These are phyloP conservation scores for Fusarium sp. DNA, from an alignment of 2,329 filamentous ascomycete species.

Conservation along the genomic window DNA sequence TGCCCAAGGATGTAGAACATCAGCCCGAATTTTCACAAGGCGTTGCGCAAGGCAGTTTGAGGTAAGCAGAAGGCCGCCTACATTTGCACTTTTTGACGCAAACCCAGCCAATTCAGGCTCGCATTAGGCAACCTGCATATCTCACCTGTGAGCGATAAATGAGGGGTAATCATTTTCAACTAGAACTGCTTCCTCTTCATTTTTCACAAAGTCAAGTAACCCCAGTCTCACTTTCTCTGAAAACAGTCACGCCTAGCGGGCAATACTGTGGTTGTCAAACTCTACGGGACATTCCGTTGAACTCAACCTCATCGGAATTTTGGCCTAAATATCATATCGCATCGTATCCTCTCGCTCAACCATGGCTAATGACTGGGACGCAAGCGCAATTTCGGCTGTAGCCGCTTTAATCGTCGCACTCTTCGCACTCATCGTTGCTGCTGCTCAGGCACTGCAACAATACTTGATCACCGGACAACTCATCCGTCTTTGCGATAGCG, in stretches of 20 bases:
- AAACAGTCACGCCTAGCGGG: not conserved
- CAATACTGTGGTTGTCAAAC: too few species aligned
- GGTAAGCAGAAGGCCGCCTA: not conserved
- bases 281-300: accelerated
- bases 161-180: not conserved
- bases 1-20: not conserved
- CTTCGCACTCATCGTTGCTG: not conserved
- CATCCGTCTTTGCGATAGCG: not conserved
- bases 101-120: not conserved
- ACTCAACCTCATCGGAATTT: accelerated
- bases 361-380: not conserved
- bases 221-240: not conserved
- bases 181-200: accelerated
- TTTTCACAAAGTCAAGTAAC: not conserved
- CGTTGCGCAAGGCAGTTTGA: not conserved
- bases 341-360: too few species aligned
- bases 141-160: not conserved
- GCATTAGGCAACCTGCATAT: not conserved
- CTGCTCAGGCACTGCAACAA: not conserved
- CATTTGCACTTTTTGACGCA: not conserved
- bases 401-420: not conserved
- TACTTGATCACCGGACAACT: not conserved
- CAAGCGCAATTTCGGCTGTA: not conserved
- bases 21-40: not conserved
- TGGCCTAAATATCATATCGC: accelerated